Conservation (phyloP, 257 asterid species). For the Eucommia ulmoides region DNA sequence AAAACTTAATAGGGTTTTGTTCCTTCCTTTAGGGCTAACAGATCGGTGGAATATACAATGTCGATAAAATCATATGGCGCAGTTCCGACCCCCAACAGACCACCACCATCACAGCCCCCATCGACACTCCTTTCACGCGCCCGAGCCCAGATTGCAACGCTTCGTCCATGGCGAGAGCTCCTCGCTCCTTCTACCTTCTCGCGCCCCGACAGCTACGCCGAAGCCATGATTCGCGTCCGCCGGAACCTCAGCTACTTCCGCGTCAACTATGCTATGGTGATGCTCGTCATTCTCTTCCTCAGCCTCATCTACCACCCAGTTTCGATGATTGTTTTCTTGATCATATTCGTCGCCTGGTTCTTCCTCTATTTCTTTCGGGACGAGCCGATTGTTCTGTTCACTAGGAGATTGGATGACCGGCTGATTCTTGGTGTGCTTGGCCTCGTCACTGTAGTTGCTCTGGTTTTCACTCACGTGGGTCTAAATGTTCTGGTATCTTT, state of each 20-base stretch:
- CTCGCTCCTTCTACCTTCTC: slow-evolving; percentile 36
- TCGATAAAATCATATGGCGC: no score
- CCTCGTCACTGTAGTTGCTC: slow-evolving; percentile 51
- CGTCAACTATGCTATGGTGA: slow-evolving; percentile 52
- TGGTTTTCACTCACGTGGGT: slow-evolving; percentile 56
- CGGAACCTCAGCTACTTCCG: slow-evolving; percentile 71
- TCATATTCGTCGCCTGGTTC: slow-evolving; percentile 41
- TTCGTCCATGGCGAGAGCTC: slow-evolving; percentile 68
- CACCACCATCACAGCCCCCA: background rate
- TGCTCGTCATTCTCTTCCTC: slow-evolving; percentile 52
- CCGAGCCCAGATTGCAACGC: slow-evolving; percentile 31
- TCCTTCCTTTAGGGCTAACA: no score
- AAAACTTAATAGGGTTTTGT: no score
- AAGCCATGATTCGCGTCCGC: slow-evolving; percentile 53
- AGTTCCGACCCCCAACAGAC: slow-evolving; percentile 10
- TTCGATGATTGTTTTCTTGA: slow-evolving; percentile 64
- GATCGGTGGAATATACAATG: no score
- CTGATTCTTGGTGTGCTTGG: slow-evolving; percentile 36
- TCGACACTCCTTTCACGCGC: slow-evolving; percentile 19
- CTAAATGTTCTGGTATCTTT: slow-evolving; percentile 54
- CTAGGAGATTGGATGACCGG: slow-evolving; percentile 44
- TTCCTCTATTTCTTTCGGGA: slow-evolving; percentile 49
- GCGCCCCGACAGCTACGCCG: slow-evolving; percentile 47
- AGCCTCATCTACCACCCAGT: no score
- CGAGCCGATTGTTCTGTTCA: slow-evolving; percentile 36